Base-by-base conservation (phyloP, 2,329 filamentous ascomycete genomes). In the Apiospora pterosperma region DNA sequence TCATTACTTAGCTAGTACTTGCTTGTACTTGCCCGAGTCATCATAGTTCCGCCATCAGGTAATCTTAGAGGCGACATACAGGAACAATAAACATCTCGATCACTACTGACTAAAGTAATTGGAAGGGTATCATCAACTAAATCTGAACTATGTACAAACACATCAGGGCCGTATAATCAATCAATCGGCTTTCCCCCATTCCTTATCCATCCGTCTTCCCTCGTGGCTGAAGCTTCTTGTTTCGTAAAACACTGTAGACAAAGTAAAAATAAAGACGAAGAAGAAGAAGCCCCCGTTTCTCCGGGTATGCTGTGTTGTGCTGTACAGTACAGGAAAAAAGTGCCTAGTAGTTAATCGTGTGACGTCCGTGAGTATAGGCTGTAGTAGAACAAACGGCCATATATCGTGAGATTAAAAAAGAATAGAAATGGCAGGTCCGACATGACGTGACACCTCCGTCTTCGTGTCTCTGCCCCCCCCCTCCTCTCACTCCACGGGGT, bases 71-170 rank as follows among this genome's bases (percentile, higher is more conserved):
- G 44, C 25, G 14, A 31, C 11, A 16, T 21, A 34, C 21, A n/a
- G 48, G 23, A 42, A 42, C 19, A 16, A 4, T 3, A 23, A 41
- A 12, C 7, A 21, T 42, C 23, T 21, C n/a, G n/a, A 28, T 52
- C 44, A 34, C 19, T 34, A 34, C 12, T 55, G 48, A 8, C 28
- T 19, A 55, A 55, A 7, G n/a, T 31, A 55, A 34, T 55, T 55
- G 48, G 48, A 55, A 41, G 59, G 59, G 59, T 61, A 61, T 61
- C 59, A 61, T 61, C 59, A 61, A 41, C 59, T 28, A 61, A 61
- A 61, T n/a, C 23, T 38, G 25, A 55, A 34, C 28, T 55, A 55
- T 55, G 28, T 55, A 34, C 48, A 55, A 52, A 34, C 48, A n/a
- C 44, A n/a, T 28, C 38, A 41, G 21, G 21, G 7, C 44, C 16